Base-by-base conservation (phyloP, 805 yeast species). In the Saccharomycopsis sp. region DNA sequence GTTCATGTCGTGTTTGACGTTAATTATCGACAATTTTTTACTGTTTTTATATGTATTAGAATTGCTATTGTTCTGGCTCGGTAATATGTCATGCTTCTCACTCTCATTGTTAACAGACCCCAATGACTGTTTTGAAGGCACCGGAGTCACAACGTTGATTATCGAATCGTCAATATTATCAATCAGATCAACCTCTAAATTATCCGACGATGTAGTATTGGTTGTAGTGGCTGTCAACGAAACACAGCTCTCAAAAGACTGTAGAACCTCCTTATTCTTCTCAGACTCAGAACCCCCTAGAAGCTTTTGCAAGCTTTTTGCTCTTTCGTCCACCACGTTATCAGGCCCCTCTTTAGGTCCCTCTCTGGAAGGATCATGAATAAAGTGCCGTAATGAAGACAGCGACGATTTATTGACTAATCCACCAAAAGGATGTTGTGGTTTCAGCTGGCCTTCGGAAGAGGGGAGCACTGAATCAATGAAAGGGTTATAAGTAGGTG, bases 281-380 rank as follows among this genome's bases (percentile, higher is more conserved):
- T 8, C 49, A 29, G 38, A 12, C 38, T 29, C 38, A 29, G 38
- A 29, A 12, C 38, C 38, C 38, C 60, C 57, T 2, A 57, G n/a
- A 20, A 57, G 54, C 47, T 47, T 57, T 47, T 54, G 57, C 23
- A 57, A 38, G 38, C 60, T 57, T 42, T 57, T 47, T 25, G 54
- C 49, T 34, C 60, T 9, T 8, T 47, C 54, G 34, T 53, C 56
- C 7, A 15, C 54, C 38, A 29, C 38, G 12, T 12, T 29, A 12
- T 29, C 38, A 5, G 12, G 12, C 5, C 12, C 38, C 38, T 29
- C 38, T n/a, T n/a, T n/a, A n/a, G n/a, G n/a, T n/a, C n/a, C n/a
- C n/a, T 12, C 38, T 29, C 38, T 29, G 38, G 38, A n/a, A n/a
- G 38, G 22, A 3, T 44, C 49, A 17, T 44, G 22, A 5, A 17